Evolutionary conservation across 345 rosid species (phyloP), one percentile per base, ranked within the genome.

Genomic region (Mangifera indica): DNA sequence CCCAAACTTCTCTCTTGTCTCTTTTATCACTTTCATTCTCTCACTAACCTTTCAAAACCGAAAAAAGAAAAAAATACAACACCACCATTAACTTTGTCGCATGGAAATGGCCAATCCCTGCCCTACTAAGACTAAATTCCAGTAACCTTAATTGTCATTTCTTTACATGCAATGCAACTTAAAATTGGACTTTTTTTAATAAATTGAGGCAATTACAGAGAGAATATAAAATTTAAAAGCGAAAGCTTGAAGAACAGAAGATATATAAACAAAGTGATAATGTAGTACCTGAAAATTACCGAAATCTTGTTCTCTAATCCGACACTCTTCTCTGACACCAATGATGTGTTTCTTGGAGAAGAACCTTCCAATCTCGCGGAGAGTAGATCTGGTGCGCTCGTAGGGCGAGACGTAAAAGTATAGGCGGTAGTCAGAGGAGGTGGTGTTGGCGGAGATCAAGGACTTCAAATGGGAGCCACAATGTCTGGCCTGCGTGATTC

Each of bases 341-440:
- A 95, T 87, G 54, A 95, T 87, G 70, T 86, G 79, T 73, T 82
- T 80, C 75, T 84, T 86, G 25, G 86, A 78, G 78, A 95, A 95
- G 25, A 97, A 81, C 74, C 90, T 76, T 37, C 99, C 99, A 65
- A 95, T 87, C 88, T 92, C 99, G 17, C 99, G 81, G 14, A 94
- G 89, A 11, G 99, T 92, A 24, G 99, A 90, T 69, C 89, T 80
- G 46, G 98, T 89, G 42, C 99, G 88, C 57, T 91, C 94, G 74
- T 95, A 95, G 2, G 99, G 99, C 0, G 99, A 92, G 0, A 88
- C 98, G 73, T 95, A 95, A 88, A 95, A 92, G 87, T 90, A 89
- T 4, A 85, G 91, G 20, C 91, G 87, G 91, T 93, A 89, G 72
- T 85, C 76, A 0, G 74, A 70, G 0, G 79, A 68, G 29, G 78